These are phyloP conservation scores for Malus domestica DNA, from an alignment of 306 rosid species.

Conservation along the genomic window DNA sequence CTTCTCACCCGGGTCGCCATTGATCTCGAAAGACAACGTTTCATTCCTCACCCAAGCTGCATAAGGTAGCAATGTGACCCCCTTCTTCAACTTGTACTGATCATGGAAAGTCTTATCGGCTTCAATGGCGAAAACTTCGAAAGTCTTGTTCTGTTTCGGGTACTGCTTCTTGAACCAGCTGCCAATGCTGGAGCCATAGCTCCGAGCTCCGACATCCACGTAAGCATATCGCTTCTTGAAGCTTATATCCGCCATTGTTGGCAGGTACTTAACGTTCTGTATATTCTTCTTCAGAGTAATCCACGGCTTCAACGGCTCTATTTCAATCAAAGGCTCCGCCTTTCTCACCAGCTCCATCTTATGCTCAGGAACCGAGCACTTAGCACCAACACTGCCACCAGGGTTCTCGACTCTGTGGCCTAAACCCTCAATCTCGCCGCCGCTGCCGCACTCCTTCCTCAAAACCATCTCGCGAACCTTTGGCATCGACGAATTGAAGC, in stretches of 20 bases:
- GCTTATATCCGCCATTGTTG: conserved; percentile 83
- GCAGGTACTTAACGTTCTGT: conserved; percentile 62
- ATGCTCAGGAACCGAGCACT: conserved; percentile 67
- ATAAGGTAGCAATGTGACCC: conserved; percentile 61
- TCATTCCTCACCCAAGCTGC: conserved; percentile 99
- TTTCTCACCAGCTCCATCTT: conserved; percentile 56
- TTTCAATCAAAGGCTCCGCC: conserved; percentile 68
- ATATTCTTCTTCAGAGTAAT: conserved; percentile 74
- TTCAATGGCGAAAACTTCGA: conserved; percentile 83
- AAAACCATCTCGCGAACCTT: conserved; percentile 62
- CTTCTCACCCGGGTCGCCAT: conserved; percentile 66
- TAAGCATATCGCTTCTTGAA: conserved; percentile 75
- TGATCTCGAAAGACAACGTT: conserved; percentile 69
- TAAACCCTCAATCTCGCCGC: conserved; percentile 6
- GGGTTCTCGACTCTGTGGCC: conserved; percentile 12
- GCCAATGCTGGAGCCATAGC: conserved; percentile 92
- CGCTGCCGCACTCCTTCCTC: conserved; percentile 36
- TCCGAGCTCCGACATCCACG: conserved; percentile 93
- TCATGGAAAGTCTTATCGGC: conserved; percentile 79
- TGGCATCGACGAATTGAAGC: conserved; percentile 58
- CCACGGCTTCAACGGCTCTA: conserved; percentile 94
- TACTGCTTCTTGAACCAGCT: conserved; percentile 97
- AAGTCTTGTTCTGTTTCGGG: conserved; percentile 91
- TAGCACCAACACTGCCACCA: conserved; percentile 28
- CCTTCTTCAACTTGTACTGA: conserved; percentile 70